Base-by-base conservation (phyloP, 148 eudicot genomes). In the Fagopyrum tataricum region DNA sequence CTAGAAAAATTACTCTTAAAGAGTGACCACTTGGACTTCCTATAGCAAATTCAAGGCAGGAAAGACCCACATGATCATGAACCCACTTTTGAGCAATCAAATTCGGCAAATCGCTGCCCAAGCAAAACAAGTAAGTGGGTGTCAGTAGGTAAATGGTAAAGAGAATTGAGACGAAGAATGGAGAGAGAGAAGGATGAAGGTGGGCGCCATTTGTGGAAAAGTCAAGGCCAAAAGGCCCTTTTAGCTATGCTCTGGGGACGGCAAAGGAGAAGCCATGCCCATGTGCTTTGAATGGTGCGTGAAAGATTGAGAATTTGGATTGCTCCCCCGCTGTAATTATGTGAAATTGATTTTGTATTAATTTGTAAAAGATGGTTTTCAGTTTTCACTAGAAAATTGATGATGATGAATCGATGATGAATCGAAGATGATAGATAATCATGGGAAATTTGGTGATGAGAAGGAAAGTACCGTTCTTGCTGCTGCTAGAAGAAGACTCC, bases 191-290 rank as follows among this genome's bases (percentile, higher is more conserved):
- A 46, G 49, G 10, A 46, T 31, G 13, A 46, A 13, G 49, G 69
- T 64, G 69, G 69, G 69, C 37, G 69, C 69, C 69, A 64, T 37
- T 43, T 31, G 69, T 64, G 43, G 69, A 37, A 64, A 64, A 64
- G 69, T 37, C 69, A 37, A 43, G 69, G 5, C 42, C 7, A 64
- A 31, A 64, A 64, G 39, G 44, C 43, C 69, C 13, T 64, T 64
- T 64, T 64, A 64, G 69, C 10, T 2, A 64, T 64, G 14, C 42
- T 37, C 44, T 15, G 69, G 12, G 37, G 39, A 23, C 1, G 31
- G 68, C 31, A 13, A 17, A 26, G 69, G 43, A 13, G 68, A 64
- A 64, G 69, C 69, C 69, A 31, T 61, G 39, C 40, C 67, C 17
- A 61, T 64, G 20, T 43, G 69, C 44, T 37, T 6, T 6, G 43